phyloP scores from a whole-genome alignment of 2,329 filamentous ascomycete genomes.

The Decorospora gaudefroyi region DNA sequence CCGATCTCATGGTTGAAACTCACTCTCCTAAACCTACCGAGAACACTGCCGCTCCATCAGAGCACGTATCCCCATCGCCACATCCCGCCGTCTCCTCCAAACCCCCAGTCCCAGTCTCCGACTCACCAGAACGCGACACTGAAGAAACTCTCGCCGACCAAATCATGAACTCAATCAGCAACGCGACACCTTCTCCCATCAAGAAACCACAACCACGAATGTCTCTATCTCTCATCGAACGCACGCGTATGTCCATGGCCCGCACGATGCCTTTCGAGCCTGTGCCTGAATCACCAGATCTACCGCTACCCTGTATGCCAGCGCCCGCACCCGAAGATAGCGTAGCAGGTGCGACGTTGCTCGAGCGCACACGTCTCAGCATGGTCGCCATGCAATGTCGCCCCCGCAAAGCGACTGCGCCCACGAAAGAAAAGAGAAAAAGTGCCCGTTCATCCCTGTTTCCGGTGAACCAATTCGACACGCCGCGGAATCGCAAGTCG shows the following conservation, averaged over 20 bases:
- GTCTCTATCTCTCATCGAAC: conserved; percentile 53
- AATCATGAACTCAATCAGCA: conserved; percentile 48
- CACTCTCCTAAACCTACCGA: conserved; percentile 7
- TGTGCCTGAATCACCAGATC: conserved; percentile 32
- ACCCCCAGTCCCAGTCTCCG: conserved; percentile 20
- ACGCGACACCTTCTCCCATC: conserved; percentile 49
- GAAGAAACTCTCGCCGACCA: conserved; percentile 46
- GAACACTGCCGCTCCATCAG: conserved; percentile 6
- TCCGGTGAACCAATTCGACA: conserved; percentile 62
- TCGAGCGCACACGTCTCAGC: conserved; percentile 78
- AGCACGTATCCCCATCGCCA: conserved; percentile 16
- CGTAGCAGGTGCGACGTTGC: conserved; percentile 51
- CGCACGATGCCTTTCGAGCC: conserved; percentile 35
- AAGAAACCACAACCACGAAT: conserved; percentile 47
- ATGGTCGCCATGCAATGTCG: conserved; percentile 66
- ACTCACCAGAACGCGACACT: conserved; percentile 24
- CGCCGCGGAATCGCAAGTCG: conserved; percentile 49
- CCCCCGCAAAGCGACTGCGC: conserved; percentile 20
- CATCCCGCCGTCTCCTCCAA: conserved; percentile 23
- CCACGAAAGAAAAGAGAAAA: conserved; percentile 28
- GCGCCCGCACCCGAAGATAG: conserved; percentile 18
- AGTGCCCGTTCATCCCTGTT: conserved; percentile 42
- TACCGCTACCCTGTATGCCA: conserved; percentile 18
- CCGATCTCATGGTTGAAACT: conserved; percentile 10
- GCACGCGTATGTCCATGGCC: conserved; percentile 55